phyloP scores from a whole-genome alignment of 305 asterid species.

The Petunia hybrid region DNA sequence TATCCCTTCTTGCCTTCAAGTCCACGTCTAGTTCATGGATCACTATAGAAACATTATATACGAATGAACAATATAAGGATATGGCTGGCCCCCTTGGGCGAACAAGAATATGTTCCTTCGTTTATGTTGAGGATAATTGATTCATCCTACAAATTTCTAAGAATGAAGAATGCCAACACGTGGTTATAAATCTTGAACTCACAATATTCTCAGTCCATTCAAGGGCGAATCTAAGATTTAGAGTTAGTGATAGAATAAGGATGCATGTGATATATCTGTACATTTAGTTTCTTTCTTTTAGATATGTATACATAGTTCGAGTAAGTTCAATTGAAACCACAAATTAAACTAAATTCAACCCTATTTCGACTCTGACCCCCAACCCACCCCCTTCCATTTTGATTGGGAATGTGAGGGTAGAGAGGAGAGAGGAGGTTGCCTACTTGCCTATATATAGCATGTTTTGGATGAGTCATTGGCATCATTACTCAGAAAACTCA shows the following conservation, averaged over 20 bases:
- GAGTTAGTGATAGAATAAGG: too few relatives aligned
- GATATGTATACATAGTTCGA: too few relatives aligned
- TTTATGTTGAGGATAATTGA: not conserved
- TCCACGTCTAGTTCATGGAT: not conserved
- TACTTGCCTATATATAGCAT: conserved; percentile 4
- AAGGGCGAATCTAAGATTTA: too few relatives aligned
- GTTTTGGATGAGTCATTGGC: not conserved
- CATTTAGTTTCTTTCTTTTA: too few relatives aligned
- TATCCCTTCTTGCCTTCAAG: not conserved
- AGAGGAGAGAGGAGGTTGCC: not conserved
- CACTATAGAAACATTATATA: not conserved
- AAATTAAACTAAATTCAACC: too few relatives aligned
- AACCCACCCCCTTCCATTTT: not conserved
- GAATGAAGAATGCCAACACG: not conserved
- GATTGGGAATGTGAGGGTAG: too few relatives aligned
- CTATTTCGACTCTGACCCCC: not conserved
- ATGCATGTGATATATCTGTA: too few relatives aligned
- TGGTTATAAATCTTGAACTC: not conserved
- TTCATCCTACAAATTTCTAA: not conserved
- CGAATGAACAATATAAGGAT: not conserved
- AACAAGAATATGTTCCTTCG: conserved; percentile 19
- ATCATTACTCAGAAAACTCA: not conserved
- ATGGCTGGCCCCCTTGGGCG: conserved; percentile 2
- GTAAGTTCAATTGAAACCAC: too few relatives aligned
- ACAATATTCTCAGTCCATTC: too few relatives aligned